Percentiles rank a stretch among this genome's conserved stretches.
Evolutionary conservation across 1,284 basidiomycete genomes (phyloP).

Genomic region (Tremellales sp.): DNA sequence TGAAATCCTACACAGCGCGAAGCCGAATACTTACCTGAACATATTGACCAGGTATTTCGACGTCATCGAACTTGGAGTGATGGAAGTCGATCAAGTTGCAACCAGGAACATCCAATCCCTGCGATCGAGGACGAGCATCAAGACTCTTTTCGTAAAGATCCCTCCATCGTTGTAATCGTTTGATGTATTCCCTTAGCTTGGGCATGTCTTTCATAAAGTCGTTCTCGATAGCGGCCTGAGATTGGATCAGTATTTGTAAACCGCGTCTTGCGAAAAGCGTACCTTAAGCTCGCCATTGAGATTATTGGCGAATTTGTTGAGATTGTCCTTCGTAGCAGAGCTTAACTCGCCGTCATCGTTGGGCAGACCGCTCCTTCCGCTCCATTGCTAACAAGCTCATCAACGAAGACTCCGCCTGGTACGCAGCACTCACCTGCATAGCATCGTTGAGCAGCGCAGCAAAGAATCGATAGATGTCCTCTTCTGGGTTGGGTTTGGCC

Average conservation of each 20-base stretch:
- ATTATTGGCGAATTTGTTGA: conserved; percentile 69
- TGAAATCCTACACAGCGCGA: neutral
- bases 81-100: conserved; percentile 98
- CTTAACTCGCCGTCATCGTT: conserved; percentile 76
- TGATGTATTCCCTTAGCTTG: conserved; percentile 82
- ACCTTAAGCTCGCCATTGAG: conserved; percentile 65
- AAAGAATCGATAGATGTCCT: conserved; percentile 91
- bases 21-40: conserved; percentile 63
- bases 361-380: conserved; percentile 60
- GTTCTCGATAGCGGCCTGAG: conserved; percentile 73
- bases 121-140: conserved; percentile 75
- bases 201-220: conserved; percentile 83
- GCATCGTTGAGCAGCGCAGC: conserved; percentile 72
- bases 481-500: conserved; percentile 87
- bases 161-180: conserved; percentile 85
- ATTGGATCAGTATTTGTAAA: conserved; percentile 7
- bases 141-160: conserved; percentile 84
- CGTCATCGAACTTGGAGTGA: conserved; percentile 95
- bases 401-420: neutral
- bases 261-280: conserved; percentile 27
- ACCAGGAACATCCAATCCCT: conserved; percentile 84
- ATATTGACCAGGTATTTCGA: conserved; percentile 98
- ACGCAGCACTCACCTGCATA: conserved; percentile 42
- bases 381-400: conserved; percentile 58
- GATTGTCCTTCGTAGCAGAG: conserved; percentile 55